Conservation (phyloP, 371 early-diverging fungal species). For the Haplosporangium sp. region DNA sequence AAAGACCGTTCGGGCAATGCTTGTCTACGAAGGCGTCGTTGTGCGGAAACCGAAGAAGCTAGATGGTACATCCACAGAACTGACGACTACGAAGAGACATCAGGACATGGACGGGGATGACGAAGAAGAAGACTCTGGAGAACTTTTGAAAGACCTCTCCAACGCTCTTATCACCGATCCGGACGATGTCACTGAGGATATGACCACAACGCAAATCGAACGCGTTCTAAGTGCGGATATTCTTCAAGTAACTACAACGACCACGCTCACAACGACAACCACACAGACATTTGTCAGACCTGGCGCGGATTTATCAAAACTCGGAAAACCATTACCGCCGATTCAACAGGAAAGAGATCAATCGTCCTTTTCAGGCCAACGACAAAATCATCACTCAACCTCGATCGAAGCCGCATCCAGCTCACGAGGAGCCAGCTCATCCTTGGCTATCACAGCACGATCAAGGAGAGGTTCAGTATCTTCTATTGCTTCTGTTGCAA, state of each 20-base stretch:
- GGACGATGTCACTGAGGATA: slow-evolving; percentile 50
- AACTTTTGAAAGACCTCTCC: slow-evolving; percentile 45
- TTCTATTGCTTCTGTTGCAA: slow-evolving; percentile 50
- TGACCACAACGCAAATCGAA: slow-evolving; percentile 53
- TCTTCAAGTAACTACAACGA: slow-evolving; percentile 49
- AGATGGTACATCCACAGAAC: slow-evolving; percentile 24
- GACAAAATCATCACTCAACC: slow-evolving; percentile 12
- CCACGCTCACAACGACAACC: slow-evolving; percentile 49
- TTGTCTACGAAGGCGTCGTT: slow-evolving; percentile 67
- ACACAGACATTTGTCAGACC: slow-evolving; percentile 52
- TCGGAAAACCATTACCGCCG: slow-evolving; percentile 47
- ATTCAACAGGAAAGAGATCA: slow-evolving; percentile 27
- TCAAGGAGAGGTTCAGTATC: slow-evolving; percentile 52
- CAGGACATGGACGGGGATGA: slow-evolving; percentile 10
- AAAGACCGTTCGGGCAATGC: slow-evolving; percentile 59
- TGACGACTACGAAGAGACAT: slow-evolving; percentile 7
- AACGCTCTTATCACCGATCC: slow-evolving; percentile 49
- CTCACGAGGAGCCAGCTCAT: slow-evolving; percentile 33
- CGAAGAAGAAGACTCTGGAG: slow-evolving; percentile 31
- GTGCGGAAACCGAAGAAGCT: slow-evolving; percentile 54
- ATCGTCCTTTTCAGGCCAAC: slow-evolving; percentile 9
- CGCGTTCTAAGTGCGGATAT: slow-evolving; percentile 50
- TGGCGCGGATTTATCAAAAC: slow-evolving; percentile 45
- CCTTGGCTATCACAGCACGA: slow-evolving; percentile 39
- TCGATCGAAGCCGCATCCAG: slow-evolving; percentile 35